A percentile compares a stretch with the other conserved stretches of the same genome.
Evolutionary conservation across 140 eudicot species (phyloP).

Genomic region (Flaveria floridana): DNA sequence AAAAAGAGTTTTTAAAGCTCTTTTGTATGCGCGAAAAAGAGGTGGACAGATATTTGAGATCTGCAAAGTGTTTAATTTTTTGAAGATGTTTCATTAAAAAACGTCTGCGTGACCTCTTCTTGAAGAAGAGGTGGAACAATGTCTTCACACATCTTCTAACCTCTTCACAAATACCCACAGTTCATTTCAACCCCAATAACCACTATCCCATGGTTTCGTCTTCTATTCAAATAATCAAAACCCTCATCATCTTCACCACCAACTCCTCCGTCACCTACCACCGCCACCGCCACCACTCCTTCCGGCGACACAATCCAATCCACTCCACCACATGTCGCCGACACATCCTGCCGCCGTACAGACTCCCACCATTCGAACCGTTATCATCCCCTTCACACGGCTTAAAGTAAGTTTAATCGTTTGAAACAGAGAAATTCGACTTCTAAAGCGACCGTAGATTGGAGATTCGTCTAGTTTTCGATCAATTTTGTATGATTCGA

Average conservation of each 20-base stretch:
- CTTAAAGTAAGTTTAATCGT: constrained; percentile 39
- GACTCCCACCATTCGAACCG: constrained; percentile 43
- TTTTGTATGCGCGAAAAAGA: too few relatives aligned
- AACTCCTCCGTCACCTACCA: not conserved
- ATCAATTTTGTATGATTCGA: not conserved
- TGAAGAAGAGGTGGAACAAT: too few relatives aligned
- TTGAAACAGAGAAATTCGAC: too few relatives aligned
- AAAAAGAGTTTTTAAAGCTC: too few relatives aligned
- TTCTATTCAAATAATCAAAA: constrained; percentile 1
- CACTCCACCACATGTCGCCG: constrained; percentile 20
- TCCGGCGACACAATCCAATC: constrained; percentile 4
- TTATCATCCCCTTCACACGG: constrained; percentile 37
- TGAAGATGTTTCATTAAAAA: too few relatives aligned
- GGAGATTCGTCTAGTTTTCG: not conserved
- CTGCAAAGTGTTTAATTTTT: too few relatives aligned
- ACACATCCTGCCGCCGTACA: constrained; percentile 20
- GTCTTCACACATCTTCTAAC: too few relatives aligned
- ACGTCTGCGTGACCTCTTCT: too few relatives aligned
- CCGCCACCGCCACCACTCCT: not conserved
- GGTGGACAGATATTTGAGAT: too few relatives aligned
- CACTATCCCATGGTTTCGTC: not conserved
- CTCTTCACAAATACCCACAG: too few relatives aligned
- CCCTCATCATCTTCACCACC: not conserved
- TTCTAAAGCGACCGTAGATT: not conserved
- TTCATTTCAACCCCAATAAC: not conserved